Base-by-base conservation (phyloP, 257 asterid species). In the Jasminum sambac region DNA sequence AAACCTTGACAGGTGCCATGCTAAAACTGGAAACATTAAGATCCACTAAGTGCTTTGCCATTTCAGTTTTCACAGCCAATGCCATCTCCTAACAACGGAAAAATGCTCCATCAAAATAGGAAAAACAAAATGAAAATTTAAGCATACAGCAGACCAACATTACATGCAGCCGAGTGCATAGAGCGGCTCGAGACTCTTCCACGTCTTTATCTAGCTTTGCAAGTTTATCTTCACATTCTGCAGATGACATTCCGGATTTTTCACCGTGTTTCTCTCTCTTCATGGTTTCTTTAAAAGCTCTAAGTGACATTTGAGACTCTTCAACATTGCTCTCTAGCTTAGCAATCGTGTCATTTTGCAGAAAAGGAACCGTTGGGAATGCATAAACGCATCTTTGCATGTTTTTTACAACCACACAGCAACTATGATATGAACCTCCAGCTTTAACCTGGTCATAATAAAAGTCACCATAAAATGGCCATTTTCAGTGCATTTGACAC, bases 351-450 rank as follows among this genome's bases (percentile, higher is more conserved):
- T 85, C 89, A 72, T 70, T 68, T 58, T 67, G 79, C 79, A 84
- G 75, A 59, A 88, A 77, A 80, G 92, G 71, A 73, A 78, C 85
- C 68, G 71, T 81, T 60, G 99, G 99, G 77, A 95, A 69, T 5
- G 98, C 99, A 79, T 86, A 95, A 19, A 91, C 80, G 25, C 97
- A 95, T 84, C 99, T 86, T 76, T 88, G 93, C 94, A 84, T 85
- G 81, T 85, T 83, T 81, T 82, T 87, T 42, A 91, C 95, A 76
- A 88, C 88, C 77, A 84, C 89, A 72, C 99, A 95, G 82, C 99
- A 95, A 79, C 99, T 91, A 62, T 89, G 87, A 80, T 88, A 95
- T 67, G 86, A 69, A 34, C 79, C 79, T 73, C 89, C 95, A 63
- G 89, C 82, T 85, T 90, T 87, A 44, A 95, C 98, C 98, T 67